phyloP scores from a whole-genome alignment of 2,329 filamentous ascomycete genomes.

The Huntiella decipiens region DNA sequence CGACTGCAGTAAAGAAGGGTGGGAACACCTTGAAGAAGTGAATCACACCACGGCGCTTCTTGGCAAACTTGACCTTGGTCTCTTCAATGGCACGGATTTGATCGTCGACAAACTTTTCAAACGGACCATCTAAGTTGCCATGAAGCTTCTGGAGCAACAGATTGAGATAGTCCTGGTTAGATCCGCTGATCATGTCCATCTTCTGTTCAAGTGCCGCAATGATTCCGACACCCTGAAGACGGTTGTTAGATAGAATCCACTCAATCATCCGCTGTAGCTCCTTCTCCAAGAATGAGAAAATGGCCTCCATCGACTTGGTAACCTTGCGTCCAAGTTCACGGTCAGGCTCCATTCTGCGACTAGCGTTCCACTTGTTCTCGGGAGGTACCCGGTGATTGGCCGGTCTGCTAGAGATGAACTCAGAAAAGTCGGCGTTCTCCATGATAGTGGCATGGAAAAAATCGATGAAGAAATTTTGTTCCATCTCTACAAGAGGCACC shows the following conservation, averaged over 20 bases:
- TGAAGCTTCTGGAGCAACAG: conserved; percentile 64
- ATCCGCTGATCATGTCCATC: conserved; percentile 60
- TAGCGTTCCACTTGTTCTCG: conserved; percentile 12
- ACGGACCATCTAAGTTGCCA: conserved; percentile 51
- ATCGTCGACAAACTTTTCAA: conserved; percentile 79
- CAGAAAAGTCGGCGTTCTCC: conserved; percentile 64
- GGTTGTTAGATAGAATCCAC: conserved; percentile 65
- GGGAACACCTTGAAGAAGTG: conserved; percentile 90
- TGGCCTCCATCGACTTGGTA: conserved; percentile 70
- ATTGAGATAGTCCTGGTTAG: conserved; percentile 81
- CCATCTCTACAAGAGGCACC: conserved; percentile 65
- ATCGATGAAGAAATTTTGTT: conserved; percentile 94
- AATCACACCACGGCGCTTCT: conserved; percentile 94
- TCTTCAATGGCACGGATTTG: conserved; percentile 93
- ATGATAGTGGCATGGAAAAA: conserved; percentile 90
- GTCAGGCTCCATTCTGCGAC: conserved; percentile 59
- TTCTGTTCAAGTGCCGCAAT: conserved; percentile 66
- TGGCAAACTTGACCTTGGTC: conserved; percentile 85
- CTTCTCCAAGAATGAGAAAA: conserved; percentile 64
- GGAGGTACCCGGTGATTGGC: conserved; percentile 9
- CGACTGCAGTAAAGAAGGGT: conserved; percentile 60
- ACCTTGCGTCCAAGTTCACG: conserved; percentile 69
- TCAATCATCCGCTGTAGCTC: conserved; percentile 67
- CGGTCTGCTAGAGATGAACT: conserved; percentile 41
- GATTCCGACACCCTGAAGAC: conserved; percentile 74